Evolutionary conservation across 2,329 filamentous ascomycete species (phyloP), one percentile per base, ranked within the genome.

Genomic region (Plectosphaerella plurivora): DNA sequence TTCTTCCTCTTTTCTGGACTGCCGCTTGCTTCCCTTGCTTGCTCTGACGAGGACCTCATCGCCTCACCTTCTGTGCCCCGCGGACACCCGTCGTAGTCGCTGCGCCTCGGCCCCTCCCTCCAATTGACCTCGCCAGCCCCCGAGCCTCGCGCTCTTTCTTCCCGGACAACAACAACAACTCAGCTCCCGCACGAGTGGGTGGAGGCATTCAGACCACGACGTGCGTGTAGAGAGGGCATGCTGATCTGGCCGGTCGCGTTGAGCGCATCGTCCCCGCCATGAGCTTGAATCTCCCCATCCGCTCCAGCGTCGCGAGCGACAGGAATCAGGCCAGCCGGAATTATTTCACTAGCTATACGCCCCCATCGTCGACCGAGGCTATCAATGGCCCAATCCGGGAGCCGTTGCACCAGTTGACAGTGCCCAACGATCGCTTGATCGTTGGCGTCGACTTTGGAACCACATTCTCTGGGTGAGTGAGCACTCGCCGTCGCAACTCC

Each of bases 401-500:
- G 59, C 76, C 78, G 24, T 70, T 73, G 24, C 69, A 75, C 60
- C 80, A 83, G 59, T 72, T 76, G 52, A 68, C 75, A 28, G 72
- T 77, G 11, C 65, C 76, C 46, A 77, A 72, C 57, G 87, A 90
- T 63, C 77, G 85, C 51, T 70, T 91, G 59, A 88, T 91, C 60
- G 87, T 92, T 35, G 89, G 88, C 8, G 83, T 92, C 8, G 89
- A 92, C 66, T 92, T 92, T 71, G 89, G 89, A 14, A 92, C 89
- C n/a, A 92, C 88, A 2, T 92, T 89, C 64, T 89, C 85, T 8
- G 41, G 41, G 41, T 44, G 41, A 44, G 41, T 18, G 37, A 4
- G 37, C 14, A 8, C 28, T 28, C 25, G n/a, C 25, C 25, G 25
- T 10, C 25, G 25, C 25, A 28, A 9, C 28, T 9, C 28, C 28